Percentiles rank a stretch among this genome's conserved stretches.
Evolutionary conservation across 805 yeast species (phyloP).

Genomic region (Saccharomyces mikatae): DNA sequence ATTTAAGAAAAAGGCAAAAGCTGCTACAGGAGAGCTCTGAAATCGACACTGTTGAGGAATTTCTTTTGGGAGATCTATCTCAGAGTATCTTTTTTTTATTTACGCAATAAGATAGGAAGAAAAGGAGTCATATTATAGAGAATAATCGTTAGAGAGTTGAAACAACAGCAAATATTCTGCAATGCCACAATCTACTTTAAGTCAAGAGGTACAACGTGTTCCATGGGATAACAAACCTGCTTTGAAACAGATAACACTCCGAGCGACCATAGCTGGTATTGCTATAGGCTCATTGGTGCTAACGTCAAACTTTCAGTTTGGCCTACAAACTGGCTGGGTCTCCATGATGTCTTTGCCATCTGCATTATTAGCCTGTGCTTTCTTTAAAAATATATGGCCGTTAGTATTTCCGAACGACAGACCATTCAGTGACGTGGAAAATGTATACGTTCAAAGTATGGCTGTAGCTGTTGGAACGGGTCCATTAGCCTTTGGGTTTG

Average conservation of each 20-base stretch:
- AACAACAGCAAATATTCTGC: not conserved
- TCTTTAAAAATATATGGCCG: constrained; percentile 53
- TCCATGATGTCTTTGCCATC: constrained; percentile 98
- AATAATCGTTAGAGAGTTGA: not conserved
- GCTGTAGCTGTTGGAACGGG: constrained; percentile 98
- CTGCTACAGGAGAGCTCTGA: not conserved
- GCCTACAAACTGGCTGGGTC: constrained; percentile 97
- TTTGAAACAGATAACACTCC: constrained; percentile 57
- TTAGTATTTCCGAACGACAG: constrained; percentile 23
- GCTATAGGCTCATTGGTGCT: constrained; percentile 80
- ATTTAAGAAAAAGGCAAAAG: not conserved
- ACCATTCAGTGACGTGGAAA: constrained; percentile 82
- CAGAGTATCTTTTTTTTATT: not conserved
- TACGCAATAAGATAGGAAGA: not conserved
- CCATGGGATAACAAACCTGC: constrained; percentile 43
- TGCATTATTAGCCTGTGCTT: constrained; percentile 77
- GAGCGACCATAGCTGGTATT: constrained; percentile 72
- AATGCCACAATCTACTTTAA: not conserved
- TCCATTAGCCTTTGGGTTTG: constrained; percentile 88
- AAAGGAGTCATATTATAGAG: not conserved
- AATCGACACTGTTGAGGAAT: not conserved
- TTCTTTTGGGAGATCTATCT: not conserved
- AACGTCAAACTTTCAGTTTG: constrained; percentile 89
- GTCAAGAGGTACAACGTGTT: constrained; percentile 1
- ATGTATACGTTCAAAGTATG: constrained; percentile 83